Evolutionary conservation across 148 eudicot genomes (phyloP).

Genomic region (Nyssa sinensis): DNA sequence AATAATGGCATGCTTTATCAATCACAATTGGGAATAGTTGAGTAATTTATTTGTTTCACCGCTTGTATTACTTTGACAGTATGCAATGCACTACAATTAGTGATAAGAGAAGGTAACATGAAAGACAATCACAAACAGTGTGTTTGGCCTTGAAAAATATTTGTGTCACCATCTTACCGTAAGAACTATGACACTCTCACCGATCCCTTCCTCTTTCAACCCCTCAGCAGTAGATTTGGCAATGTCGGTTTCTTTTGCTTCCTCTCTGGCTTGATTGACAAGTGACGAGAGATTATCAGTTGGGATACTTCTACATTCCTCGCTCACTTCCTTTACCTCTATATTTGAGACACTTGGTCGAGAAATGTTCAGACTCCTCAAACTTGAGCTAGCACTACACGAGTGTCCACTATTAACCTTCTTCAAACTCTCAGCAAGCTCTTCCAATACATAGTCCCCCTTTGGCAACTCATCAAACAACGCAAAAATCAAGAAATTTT

Average conservation of each 20-base stretch:
- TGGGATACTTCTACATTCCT: constrained; percentile 19
- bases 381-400: constrained; percentile 73
- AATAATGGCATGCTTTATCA: neutral
- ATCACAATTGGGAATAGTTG: neutral
- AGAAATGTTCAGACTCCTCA: constrained; percentile 53
- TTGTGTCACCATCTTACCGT: constrained; percentile 36
- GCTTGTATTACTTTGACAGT: no score
- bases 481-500: constrained; percentile 71
- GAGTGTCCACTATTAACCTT: constrained; percentile 41
- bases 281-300: constrained; percentile 45
- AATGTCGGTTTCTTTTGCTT: constrained; percentile 53
- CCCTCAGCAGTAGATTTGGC: constrained; percentile 79
- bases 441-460: constrained; percentile 79
- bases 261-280: constrained; percentile 63
- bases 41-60: neutral
- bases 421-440: constrained; percentile 67
- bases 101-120: neutral
- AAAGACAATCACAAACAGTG: neutral
- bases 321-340: constrained; percentile 21
- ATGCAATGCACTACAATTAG: no score
- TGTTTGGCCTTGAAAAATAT: neutral
- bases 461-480: constrained; percentile 79
- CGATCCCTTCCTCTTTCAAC: constrained; percentile 77
- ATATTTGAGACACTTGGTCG: constrained; percentile 14
- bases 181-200: constrained; percentile 61